These are phyloP conservation scores for Pseudogymnoascus sp. DNA, from an alignment of 2,329 filamentous ascomycete species.

Conservation along the genomic window DNA sequence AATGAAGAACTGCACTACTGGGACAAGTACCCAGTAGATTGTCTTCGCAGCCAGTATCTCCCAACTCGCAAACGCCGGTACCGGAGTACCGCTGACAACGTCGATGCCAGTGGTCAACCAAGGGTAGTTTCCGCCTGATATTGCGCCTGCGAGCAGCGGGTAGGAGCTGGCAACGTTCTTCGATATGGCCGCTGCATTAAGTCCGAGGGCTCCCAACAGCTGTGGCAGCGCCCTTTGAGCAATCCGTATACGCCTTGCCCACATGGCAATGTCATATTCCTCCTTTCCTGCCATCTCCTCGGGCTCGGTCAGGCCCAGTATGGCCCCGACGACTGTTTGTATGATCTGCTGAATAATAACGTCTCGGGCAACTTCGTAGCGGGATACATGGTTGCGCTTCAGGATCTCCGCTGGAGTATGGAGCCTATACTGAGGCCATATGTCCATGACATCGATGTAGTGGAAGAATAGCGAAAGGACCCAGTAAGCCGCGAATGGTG, in stretches of 20 bases:
- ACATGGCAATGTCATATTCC: conserved; percentile 79
- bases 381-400: conserved; percentile 75
- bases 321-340: conserved; percentile 63
- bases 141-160: conserved; percentile 63
- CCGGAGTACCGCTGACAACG: conserved; percentile 40
- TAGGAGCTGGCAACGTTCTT: conserved; percentile 64
- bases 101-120: conserved; percentile 53
- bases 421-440: conserved; percentile 83
- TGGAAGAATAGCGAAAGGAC: conserved; percentile 77
- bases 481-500: conserved; percentile 86
- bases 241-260: conserved; percentile 74
- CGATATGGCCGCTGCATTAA: conserved; percentile 68
- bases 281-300: conserved; percentile 67
- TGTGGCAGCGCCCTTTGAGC: conserved; percentile 70
- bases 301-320: conserved; percentile 64
- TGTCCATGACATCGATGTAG: conserved; percentile 71
- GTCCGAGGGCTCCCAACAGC: conserved; percentile 60
- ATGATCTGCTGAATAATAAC: conserved; percentile 88
- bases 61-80: conserved; percentile 74
- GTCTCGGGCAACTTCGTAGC: conserved; percentile 79
- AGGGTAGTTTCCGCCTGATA: conserved; percentile 77
- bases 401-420: conserved; percentile 89
- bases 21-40: conserved; percentile 73
- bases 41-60: conserved; percentile 65
- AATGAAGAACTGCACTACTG: conserved; percentile 64